These are phyloP conservation scores for Neonectria magnoliae DNA, from an alignment of 2,329 filamentous ascomycete genomes.

Conservation along the genomic window DNA sequence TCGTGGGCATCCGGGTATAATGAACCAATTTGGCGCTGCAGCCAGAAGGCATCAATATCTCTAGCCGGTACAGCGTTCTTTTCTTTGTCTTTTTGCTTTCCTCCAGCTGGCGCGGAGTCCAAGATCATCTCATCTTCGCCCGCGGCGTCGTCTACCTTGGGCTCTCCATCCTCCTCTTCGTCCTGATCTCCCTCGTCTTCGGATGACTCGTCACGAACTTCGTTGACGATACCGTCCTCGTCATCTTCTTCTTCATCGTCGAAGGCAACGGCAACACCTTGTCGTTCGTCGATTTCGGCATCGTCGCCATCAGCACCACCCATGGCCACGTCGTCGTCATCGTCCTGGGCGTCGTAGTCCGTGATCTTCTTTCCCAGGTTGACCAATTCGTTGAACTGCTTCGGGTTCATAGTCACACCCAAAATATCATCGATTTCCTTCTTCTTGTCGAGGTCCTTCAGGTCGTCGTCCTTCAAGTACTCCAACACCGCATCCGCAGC, in stretches of 20 bases:
- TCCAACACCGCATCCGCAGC: constrained; percentile 93
- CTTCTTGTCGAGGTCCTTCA: constrained; percentile 99
- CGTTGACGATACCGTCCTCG: constrained; percentile 78
- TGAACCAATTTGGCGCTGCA: constrained; percentile 89
- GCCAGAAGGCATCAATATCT: constrained; percentile 97
- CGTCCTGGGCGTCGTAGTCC: constrained; percentile 96
- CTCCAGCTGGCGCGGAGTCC: constrained; percentile 68
- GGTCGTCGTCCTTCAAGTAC: constrained; percentile 90
- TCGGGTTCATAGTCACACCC: constrained; percentile 81
- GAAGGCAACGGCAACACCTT: constrained; percentile 97
- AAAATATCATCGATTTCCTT: constrained; percentile 95
- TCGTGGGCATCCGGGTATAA: constrained; percentile 92
- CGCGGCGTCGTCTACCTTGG: constrained; percentile 60
- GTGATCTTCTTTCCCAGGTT: constrained; percentile 99
- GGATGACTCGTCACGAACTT: constrained; percentile 88
- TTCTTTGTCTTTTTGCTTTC: constrained; percentile 59
- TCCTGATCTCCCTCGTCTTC: constrained; percentile 79
- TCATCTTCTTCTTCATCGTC: constrained; percentile 92
- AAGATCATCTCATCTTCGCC: constrained; percentile 84
- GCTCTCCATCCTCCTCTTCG: constrained; percentile 68
- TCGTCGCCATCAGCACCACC: constrained; percentile 71
- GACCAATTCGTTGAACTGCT: constrained; percentile 96
- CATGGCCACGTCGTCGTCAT: constrained; percentile 86
- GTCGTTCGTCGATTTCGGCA: constrained; percentile 88
- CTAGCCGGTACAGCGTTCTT: constrained; percentile 78